Evolutionary conservation across 768 basidiomycete genomes (phyloP).

Genomic region (Boletus reticuloceps): DNA sequence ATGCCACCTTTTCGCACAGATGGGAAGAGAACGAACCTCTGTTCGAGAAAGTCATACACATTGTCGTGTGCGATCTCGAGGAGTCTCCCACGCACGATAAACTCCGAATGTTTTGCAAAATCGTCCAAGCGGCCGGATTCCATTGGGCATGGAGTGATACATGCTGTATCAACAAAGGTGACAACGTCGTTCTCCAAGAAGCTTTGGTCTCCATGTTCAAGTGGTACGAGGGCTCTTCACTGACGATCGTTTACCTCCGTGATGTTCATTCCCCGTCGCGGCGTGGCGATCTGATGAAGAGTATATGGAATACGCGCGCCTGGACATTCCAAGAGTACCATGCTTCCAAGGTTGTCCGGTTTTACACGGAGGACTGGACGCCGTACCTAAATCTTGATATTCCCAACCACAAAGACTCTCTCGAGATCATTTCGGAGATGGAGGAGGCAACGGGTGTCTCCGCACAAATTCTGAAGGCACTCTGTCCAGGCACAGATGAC

Average conservation of each 20-base stretch:
- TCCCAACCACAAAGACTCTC: constrained; percentile 1
- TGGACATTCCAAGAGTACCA: constrained; percentile 9
- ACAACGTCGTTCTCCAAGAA: constrained; percentile 3
- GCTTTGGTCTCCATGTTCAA: constrained; percentile 7
- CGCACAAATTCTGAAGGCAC: not conserved
- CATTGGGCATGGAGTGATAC: constrained; percentile 12
- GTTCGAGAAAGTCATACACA: not conserved
- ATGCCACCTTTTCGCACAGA: constrained; percentile 11
- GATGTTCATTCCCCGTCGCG: not conserved
- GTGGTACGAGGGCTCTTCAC: constrained; percentile 2
- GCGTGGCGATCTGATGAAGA: not conserved
- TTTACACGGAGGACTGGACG: constrained; percentile 1
- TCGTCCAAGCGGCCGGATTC: constrained; percentile 2
- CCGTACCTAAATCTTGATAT: not conserved
- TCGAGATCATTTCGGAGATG: constrained; percentile 6
- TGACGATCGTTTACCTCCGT: constrained; percentile 3
- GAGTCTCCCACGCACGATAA: constrained; percentile 5
- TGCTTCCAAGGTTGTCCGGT: constrained; percentile 2
- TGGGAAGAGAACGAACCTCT: constrained; percentile 10
- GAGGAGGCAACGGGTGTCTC: constrained; percentile 1
- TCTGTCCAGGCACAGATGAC: not conserved
- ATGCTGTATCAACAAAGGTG: constrained; percentile 8
- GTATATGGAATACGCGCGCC: constrained; percentile 1
- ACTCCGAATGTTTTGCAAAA: constrained; percentile 2
- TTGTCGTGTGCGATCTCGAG: constrained; percentile 9